Percentiles rank a stretch among this genome's conserved stretches.
Evolutionary conservation across 805 yeast species (phyloP).

Genomic region (Wickerhamiella musiphila): DNA sequence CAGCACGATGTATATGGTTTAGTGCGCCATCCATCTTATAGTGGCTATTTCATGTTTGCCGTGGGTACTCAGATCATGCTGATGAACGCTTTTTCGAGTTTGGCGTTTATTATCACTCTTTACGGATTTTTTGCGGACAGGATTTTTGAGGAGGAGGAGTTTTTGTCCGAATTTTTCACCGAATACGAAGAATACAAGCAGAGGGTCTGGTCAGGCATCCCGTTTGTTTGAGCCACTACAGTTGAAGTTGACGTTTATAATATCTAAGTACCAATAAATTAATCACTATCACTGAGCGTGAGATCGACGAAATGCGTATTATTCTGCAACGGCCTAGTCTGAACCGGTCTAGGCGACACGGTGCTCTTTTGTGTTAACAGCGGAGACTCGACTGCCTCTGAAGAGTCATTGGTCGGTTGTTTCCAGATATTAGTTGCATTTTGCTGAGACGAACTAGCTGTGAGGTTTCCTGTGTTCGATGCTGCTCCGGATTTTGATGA

Average conservation of each 20-base stretch:
- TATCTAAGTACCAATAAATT: not conserved
- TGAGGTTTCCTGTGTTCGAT: no score
- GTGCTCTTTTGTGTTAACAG: no score
- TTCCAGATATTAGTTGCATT: no score
- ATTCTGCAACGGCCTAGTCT: no score
- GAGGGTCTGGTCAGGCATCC: conserved; percentile 42
- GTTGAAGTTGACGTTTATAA: not conserved
- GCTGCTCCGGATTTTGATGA: no score
- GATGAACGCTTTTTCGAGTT: conserved; percentile 42
- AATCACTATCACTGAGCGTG: not conserved
- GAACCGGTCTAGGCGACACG: no score
- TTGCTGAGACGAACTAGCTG: no score
- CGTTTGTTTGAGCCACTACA: conserved; percentile 28
- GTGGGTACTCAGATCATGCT: conserved; percentile 63
- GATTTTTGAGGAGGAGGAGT: conserved; percentile 51
- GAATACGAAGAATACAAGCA: conserved; percentile 37
- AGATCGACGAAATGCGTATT: no score
- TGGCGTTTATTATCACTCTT: conserved; percentile 38
- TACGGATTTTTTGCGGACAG: conserved; percentile 54
- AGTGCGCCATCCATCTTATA: conserved; percentile 77
- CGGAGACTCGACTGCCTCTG: no score
- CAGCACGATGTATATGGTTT: conserved; percentile 53
- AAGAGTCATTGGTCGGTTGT: no score
- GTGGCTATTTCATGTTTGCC: conserved; percentile 90
- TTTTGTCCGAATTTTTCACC: conserved; percentile 54